Percentiles rank a stretch among this genome's conserved stretches.
Conservation (phyloP, 2,329 filamentous ascomycete genomes). For the Aspergillus cejpii region DNA sequence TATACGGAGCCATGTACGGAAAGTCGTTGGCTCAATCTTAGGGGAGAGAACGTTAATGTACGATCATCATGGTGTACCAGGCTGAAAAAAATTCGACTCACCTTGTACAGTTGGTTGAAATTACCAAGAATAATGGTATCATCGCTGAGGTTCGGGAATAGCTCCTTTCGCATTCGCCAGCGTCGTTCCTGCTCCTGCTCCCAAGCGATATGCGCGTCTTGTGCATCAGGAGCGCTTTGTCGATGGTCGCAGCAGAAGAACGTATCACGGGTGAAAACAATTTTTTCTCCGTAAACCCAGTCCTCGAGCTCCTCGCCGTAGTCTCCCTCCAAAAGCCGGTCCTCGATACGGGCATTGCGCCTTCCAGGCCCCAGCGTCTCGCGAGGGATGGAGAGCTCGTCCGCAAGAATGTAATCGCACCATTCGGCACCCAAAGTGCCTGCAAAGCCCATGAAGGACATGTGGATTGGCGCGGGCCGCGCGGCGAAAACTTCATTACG, state of each 20-base stretch:
- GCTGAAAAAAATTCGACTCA: slow-evolving; percentile 40
- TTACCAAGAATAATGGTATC: slow-evolving; percentile 89
- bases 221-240: slow-evolving; percentile 71
- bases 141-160: slow-evolving; percentile 77
- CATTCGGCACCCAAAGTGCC: slow-evolving; percentile 93
- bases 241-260: slow-evolving; percentile 98
- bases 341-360: slow-evolving; percentile 65
- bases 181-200: slow-evolving; percentile 71
- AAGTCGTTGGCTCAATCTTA: slow-evolving; percentile 93
- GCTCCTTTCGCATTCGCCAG: slow-evolving; percentile 87
- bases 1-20: slow-evolving; percentile 91
- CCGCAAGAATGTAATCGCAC: slow-evolving; percentile 95
- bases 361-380: slow-evolving; percentile 74
- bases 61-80: too few relatives aligned
- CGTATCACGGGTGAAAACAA: slow-evolving; percentile 87
- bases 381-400: slow-evolving; percentile 75
- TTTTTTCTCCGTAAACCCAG: slow-evolving; percentile 96
- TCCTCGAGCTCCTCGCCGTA: slow-evolving; percentile 63
- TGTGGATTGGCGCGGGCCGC: slow-evolving; percentile 87
- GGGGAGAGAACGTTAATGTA: background rate
- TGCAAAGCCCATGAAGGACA: slow-evolving; percentile 99
- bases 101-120: slow-evolving; percentile 98
- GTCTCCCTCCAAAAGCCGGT: slow-evolving; percentile 57
- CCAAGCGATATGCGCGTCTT: slow-evolving; percentile 66
- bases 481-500: slow-evolving; percentile 96